Evolutionary conservation across 2,329 filamentous ascomycete species (phyloP).

Genomic region (Magnaporthiopsis poae): DNA sequence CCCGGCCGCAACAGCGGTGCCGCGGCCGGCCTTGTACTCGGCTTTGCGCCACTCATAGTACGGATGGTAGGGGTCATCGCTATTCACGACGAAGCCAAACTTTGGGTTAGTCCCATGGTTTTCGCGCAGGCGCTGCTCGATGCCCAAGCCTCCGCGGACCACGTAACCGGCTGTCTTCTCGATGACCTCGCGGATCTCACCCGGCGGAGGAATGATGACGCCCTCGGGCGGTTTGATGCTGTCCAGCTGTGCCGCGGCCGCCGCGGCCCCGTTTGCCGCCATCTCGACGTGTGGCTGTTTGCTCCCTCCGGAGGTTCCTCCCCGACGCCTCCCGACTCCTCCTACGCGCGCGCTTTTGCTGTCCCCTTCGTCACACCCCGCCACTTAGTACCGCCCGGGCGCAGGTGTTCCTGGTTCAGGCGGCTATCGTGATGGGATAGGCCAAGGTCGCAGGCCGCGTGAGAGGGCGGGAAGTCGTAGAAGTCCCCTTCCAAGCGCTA

Average conservation of each 20-base stretch:
- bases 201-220: constrained; percentile 75
- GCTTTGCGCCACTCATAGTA: constrained; percentile 86
- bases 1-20: constrained; percentile 68
- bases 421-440: background rate
- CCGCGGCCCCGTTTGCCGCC: constrained; percentile 42
- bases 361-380: background rate
- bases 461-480: background rate
- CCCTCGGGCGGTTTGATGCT: constrained; percentile 70
- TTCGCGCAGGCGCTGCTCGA: constrained; percentile 76
- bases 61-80: constrained; percentile 70
- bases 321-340: no score
- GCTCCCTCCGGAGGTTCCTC: background rate
- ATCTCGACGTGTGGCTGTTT: background rate
- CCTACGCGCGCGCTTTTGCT: background rate
- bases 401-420: background rate
- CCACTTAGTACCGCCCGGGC: background rate
- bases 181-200: constrained; percentile 71
- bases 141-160: constrained; percentile 54
- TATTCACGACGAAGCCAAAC: constrained; percentile 78
- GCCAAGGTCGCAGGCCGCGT: no score
- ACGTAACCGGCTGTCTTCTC: constrained; percentile 95
- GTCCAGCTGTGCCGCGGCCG: constrained; percentile 42
- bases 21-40: constrained; percentile 76
- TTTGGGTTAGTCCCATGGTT: constrained; percentile 80
- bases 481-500: background rate